These are phyloP conservation scores for Lachnum nothofagi DNA, from an alignment of 2,329 filamentous ascomycete species.

Conservation along the genomic window DNA sequence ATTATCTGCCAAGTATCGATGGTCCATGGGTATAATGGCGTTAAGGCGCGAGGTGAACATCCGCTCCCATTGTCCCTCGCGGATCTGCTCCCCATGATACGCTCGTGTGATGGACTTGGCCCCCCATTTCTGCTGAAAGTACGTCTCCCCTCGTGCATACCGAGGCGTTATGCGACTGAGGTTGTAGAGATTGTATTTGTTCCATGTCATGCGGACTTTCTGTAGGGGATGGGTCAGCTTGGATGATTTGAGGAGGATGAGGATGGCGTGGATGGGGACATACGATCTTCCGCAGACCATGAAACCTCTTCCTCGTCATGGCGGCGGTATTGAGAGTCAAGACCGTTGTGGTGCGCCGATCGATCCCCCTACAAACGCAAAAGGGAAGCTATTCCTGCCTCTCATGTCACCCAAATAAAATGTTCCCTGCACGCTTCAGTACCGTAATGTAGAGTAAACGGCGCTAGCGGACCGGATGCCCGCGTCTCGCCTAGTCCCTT, in stretches of 20 bases:
- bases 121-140: conserved; percentile 97
- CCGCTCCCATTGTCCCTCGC: conserved; percentile 87
- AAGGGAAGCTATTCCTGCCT: too few species aligned
- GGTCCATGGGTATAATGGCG: conserved; percentile 80
- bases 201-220: conserved; percentile 96
- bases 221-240: conserved; percentile 36
- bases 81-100: conserved; percentile 93
- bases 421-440: background rate
- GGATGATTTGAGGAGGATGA: too few species aligned
- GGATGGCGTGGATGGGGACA: conserved; percentile 30
- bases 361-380: background rate
- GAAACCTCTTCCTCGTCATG: conserved; percentile 55
- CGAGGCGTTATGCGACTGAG: conserved; percentile 53
- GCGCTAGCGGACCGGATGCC: too few species aligned
- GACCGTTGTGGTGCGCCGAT: background rate
- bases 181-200: conserved; percentile 95
- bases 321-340: conserved; percentile 1
- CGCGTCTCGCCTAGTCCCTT: too few species aligned
- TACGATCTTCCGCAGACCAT: conserved; percentile 63
- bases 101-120: conserved; percentile 78
- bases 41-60: conserved; percentile 81
- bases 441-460: too few species aligned
- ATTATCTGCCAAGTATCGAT: conserved; percentile 68
- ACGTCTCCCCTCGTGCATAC: conserved; percentile 50
- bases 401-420: too few species aligned